Evolutionary conservation across 139 green algal species (phyloP).

Genomic region (Chlamydomonas urium): DNA sequence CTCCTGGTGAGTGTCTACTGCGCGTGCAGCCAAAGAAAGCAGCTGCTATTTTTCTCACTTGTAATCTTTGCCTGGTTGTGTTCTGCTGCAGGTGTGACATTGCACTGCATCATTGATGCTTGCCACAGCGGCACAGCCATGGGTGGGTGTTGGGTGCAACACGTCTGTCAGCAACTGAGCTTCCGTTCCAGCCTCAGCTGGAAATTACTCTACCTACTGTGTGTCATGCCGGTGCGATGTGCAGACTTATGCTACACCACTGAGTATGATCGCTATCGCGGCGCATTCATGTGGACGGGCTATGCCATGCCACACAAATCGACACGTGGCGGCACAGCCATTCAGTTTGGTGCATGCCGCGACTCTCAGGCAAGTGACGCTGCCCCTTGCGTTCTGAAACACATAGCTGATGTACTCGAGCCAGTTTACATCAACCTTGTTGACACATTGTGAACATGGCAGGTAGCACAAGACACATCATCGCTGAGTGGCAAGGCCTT

Average conservation of each 20-base stretch:
- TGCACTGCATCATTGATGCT: slow-evolving; percentile 77
- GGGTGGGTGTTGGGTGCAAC: background rate
- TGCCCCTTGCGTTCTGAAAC: background rate
- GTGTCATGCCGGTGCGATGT: too few species aligned
- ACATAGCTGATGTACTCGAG: slow-evolving; percentile 7
- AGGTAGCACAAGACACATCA: slow-evolving; percentile 49
- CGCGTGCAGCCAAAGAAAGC: too few species aligned
- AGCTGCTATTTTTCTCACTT: slow-evolving; percentile 1
- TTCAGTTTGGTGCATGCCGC: slow-evolving; percentile 70
- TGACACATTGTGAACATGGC: slow-evolving; percentile 2
- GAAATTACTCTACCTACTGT: too few species aligned
- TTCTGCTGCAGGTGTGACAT: slow-evolving; percentile 41
- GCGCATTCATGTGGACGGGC: background rate
- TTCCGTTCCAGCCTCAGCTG: too few species aligned
- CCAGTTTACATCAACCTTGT: background rate
- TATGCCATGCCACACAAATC: background rate
- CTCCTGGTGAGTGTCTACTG: slow-evolving; percentile 9
- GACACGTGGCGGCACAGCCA: slow-evolving; percentile 46
- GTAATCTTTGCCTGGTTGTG: background rate
- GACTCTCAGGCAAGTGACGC: slow-evolving; percentile 57
- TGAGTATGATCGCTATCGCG: slow-evolving; percentile 24
- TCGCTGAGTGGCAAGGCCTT: slow-evolving; percentile 43
- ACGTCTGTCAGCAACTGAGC: background rate
- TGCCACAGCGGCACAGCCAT: slow-evolving; percentile 69
- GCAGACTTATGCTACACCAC: slow-evolving; percentile 57